These are phyloP conservation scores for Giardia duodenalis DNA, from an alignment of 208 protist species.

Conservation along the genomic window DNA sequence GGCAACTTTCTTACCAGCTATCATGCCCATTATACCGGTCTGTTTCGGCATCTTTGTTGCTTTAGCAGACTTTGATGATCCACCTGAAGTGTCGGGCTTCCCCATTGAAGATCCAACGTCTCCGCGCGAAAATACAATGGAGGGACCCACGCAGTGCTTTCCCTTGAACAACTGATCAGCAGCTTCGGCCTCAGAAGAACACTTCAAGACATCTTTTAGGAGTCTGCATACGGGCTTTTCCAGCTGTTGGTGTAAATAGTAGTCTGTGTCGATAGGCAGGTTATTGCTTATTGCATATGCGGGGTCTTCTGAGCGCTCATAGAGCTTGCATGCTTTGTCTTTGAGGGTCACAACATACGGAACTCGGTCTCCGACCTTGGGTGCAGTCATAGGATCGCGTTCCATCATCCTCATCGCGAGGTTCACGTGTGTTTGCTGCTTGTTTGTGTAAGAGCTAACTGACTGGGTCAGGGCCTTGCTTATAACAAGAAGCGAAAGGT, in stretches of 20 bases:
- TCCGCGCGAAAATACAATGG: not conserved
- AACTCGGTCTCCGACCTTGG: slow-evolving; percentile 72
- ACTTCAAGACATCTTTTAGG: slow-evolving; percentile 79
- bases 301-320: slow-evolving; percentile 98
- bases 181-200: not conserved
- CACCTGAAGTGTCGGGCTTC: not conserved
- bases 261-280: slow-evolving; percentile 70
- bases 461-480: slow-evolving; percentile 76
- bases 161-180: not conserved
- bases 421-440: slow-evolving; percentile 62
- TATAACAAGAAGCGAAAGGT: slow-evolving; percentile 78
- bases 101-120: not conserved
- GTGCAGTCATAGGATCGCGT: slow-evolving; percentile 53
- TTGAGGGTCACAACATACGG: slow-evolving; percentile 76
- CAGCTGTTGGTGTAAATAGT: slow-evolving; percentile 83
- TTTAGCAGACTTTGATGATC: not conserved
- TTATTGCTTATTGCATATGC: slow-evolving; percentile 87
- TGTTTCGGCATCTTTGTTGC: too few species aligned
- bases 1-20: not conserved
- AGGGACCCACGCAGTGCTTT: not conserved
- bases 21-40: not conserved
- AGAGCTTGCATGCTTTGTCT: slow-evolving; percentile 65
- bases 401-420: slow-evolving; percentile 71
- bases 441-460: slow-evolving; percentile 72
- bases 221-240: slow-evolving; percentile 64